Evolutionary conservation across 306 rosid genomes (phyloP).

Genomic region (Acacia acuminata): DNA sequence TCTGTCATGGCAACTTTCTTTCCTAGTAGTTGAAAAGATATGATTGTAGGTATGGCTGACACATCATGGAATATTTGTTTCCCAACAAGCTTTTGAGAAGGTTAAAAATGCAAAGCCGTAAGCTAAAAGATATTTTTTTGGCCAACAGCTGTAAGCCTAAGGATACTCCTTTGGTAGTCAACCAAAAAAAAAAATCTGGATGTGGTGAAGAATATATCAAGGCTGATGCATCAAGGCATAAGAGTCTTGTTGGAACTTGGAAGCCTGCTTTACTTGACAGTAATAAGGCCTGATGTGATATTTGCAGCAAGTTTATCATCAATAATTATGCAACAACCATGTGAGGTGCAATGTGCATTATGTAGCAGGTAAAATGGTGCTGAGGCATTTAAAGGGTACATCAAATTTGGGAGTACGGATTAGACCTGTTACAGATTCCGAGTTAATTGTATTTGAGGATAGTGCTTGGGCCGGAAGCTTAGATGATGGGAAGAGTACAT

Average conservation of each 20-base stretch:
- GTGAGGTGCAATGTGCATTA: neutral
- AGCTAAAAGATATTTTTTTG: too few species aligned
- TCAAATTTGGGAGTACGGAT: neutral
- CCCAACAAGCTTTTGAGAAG: neutral
- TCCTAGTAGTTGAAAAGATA: neutral
- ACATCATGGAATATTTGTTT: neutral
- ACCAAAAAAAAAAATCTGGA: neutral
- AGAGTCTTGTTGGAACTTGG: neutral
- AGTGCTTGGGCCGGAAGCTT: neutral
- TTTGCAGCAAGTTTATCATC: neutral
- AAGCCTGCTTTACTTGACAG: neutral
- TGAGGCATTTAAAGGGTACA: neutral
- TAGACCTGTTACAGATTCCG: neutral
- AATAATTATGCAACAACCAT: neutral
- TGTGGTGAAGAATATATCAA: neutral
- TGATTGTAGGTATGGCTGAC: neutral
- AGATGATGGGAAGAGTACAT: neutral
- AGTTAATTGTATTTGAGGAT: neutral
- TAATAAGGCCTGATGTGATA: neutral
- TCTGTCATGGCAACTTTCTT: neutral
- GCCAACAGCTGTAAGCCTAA: neutral
- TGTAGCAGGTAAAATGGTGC: neutral
- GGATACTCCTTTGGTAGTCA: neutral
- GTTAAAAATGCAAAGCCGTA: neutral
- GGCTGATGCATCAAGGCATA: neutral